phyloP scores from a whole-genome alignment of 169 alveolate genomes.

The Theileria equi region DNA sequence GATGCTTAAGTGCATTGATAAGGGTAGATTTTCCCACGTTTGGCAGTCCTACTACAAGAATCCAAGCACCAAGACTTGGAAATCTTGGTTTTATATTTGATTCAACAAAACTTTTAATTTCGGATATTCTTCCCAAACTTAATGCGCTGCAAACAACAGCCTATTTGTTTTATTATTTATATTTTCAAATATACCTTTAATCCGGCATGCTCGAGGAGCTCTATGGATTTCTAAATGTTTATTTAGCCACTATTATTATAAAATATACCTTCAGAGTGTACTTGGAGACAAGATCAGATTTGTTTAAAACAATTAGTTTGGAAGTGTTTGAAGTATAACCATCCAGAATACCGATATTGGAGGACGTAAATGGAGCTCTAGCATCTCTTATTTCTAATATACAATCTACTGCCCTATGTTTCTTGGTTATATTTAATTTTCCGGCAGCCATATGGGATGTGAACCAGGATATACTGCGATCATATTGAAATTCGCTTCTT shows the following conservation, averaged over 20 bases:
- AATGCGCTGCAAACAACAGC: slow-evolving; percentile 35
- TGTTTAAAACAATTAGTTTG: slow-evolving; percentile 51
- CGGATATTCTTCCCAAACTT: slow-evolving; percentile 26
- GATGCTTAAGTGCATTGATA: slow-evolving; percentile 51
- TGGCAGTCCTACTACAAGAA: slow-evolving; percentile 63
- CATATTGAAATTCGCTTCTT: slow-evolving; percentile 41
- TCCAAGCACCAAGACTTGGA: slow-evolving; percentile 52
- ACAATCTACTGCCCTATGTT: slow-evolving; percentile 53
- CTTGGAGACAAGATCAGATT: slow-evolving; percentile 48
- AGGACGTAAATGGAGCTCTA: slow-evolving; percentile 61
- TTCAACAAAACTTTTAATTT: slow-evolving; percentile 34
- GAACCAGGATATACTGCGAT: slow-evolving; percentile 63
- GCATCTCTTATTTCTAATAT: slow-evolving; percentile 61
- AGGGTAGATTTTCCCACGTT: slow-evolving; percentile 64
- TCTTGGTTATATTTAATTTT: slow-evolving; percentile 45
- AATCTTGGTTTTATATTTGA: slow-evolving; percentile 23
- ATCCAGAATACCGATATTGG: slow-evolving; percentile 34
- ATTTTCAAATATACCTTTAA: slow-evolving; percentile 6
- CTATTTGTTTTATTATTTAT: neutral
- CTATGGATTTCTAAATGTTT: slow-evolving; percentile 31
- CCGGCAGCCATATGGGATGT: slow-evolving; percentile 64
- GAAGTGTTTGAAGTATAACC: slow-evolving; percentile 42
- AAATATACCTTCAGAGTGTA: slow-evolving; percentile 28
- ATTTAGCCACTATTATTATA: neutral
- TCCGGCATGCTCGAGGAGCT: slow-evolving; percentile 52